Evolutionary conservation across 345 rosid species (phyloP), one percentile per base, ranked within the genome.

Genomic region (Rhodamnia argentea): DNA sequence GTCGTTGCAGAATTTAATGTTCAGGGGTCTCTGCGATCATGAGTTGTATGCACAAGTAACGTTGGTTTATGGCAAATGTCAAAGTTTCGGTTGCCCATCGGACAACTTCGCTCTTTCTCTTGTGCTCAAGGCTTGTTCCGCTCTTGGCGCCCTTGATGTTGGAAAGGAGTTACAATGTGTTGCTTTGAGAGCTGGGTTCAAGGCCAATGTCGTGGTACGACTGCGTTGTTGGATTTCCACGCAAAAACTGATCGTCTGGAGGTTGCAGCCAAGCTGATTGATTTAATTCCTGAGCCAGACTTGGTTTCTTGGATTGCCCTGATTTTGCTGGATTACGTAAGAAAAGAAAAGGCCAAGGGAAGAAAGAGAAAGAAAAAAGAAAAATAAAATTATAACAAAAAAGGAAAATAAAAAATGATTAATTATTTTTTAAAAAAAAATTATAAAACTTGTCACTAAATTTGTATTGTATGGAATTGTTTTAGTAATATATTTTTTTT

Each of bases 291-390:
- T 0, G 85, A 88, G 82, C 90, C 90, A 64, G 93, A 93, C 83
- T 84, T 91, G 87, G 92, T 92, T 82, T 90, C 92, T 20, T 93
- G 92, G 91, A 93, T 91, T 90, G 93, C 92, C 44, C 86, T 93
- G 55, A 87, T 92, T 86, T 91, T 92, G 91, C 93, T 6, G 92
- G 92, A 40, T 4, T 40, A 2, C 42, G 4, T 4, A 40, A 40
- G 42, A 40, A 40, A 40, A 40, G 4, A 40, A 3, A 40, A 40
- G n/a, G n/a, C n/a, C n/a, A 40, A 40, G 42, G 42, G 42, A 40
- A 40, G 42, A 40, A 40, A 40, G 42, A 40, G 4, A 40, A 40
- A 40, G 3, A 40, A 40, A 40, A 40, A 40, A 40, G 3, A 40
- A 40, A 40, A 40, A 2, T 2, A 40, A 40, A 40, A 40, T 40